These are phyloP conservation scores for Pyrenula aspistea DNA, from an alignment of 495 filamentous ascomycete species.

Conservation along the genomic window DNA sequence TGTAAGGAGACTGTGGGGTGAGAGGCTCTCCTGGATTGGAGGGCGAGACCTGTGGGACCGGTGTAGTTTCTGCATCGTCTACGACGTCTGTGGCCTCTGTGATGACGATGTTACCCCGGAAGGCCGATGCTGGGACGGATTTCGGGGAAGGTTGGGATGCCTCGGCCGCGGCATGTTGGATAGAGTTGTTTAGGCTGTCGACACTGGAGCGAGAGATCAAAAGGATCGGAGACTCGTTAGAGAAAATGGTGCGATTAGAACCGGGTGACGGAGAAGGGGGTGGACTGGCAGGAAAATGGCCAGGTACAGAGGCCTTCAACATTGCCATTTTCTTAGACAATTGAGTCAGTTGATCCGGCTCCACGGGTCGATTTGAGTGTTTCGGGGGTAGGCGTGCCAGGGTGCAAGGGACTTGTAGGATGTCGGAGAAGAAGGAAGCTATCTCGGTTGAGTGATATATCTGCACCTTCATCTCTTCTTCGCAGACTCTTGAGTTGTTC, in stretches of 20 bases:
- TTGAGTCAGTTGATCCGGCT: background rate
- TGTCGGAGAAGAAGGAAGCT: slow-evolving; percentile 51
- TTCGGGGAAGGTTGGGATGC: slow-evolving; percentile 13
- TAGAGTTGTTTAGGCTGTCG: slow-evolving; percentile 59
- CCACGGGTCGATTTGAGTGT: background rate
- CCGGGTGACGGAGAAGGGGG: slow-evolving; percentile 50
- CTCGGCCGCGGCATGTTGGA: slow-evolving; percentile 27
- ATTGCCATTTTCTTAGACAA: background rate
- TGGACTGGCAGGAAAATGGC: slow-evolving; percentile 20
- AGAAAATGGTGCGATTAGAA: slow-evolving; percentile 58
- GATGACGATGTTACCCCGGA: slow-evolving; percentile 78
- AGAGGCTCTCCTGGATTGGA: slow-evolving; percentile 4
- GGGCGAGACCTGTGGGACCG: background rate
- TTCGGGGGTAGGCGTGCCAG: slow-evolving; percentile 53
- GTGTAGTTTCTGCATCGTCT: slow-evolving; percentile 10
- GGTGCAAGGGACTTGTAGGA: slow-evolving; percentile 54
- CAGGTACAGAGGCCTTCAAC: slow-evolving; percentile 10
- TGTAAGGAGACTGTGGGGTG: slow-evolving; percentile 40
- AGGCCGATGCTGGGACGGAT: slow-evolving; percentile 57
- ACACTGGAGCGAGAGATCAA: slow-evolving; percentile 72
- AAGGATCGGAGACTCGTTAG: slow-evolving; percentile 89
- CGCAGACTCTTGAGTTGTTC: slow-evolving; percentile 49
- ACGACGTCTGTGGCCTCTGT: no score
- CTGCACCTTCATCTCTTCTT: slow-evolving; percentile 48
- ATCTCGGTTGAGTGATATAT: slow-evolving; percentile 45